Evolutionary conservation across 345 rosid species (phyloP), one percentile per base, ranked within the genome.

Genomic region (Abelmoschus esculentus): DNA sequence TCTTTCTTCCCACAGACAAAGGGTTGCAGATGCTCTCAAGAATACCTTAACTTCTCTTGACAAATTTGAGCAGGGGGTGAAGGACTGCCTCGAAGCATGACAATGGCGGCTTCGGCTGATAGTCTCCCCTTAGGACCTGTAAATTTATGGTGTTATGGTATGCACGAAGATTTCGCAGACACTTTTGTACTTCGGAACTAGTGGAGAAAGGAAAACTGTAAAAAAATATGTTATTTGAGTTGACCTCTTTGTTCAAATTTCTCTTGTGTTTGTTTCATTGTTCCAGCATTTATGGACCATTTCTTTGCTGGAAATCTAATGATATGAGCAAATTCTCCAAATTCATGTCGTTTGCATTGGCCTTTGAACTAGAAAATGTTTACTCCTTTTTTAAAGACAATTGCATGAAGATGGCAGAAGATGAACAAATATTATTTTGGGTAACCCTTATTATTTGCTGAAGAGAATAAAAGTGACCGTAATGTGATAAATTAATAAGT

Each of bases 11-110:
- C 69, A 73, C 85, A 88, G 90, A 70, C 74, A 79, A 70, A 81
- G 73, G 74, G 78, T 83, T 34, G 77, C 81, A 38, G 86, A 80
- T 73, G 87, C 84, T 0, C 80, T 88, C 63, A 78, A 64, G 84
- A 78, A 80, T 58, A 84, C 87, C 56, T 61, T 86, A 75, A 66
- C 87, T 72, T 83, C 86, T 42, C 83, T 88, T 59, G 67, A 83
- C 79, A 84, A 84, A 72, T 81, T 88, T 66, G 90, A 88, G 83
- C 80, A 79, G 78, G 79, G 85, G 19, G 76, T 88, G 58, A 79
- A 78, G 82, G 85, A 83, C 67, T 86, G 90, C 74, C 90, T 88
- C 10, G 85, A 83, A 81, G 80, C 53, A 44, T 88, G 82, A 82
- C 67, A 70, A 32, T 57, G 75, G 26, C 7, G 29, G 60, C 42